Evolutionary conservation across 495 filamentous ascomycete genomes (phyloP).

Genomic region (Hypoxylon cercidicola): DNA sequence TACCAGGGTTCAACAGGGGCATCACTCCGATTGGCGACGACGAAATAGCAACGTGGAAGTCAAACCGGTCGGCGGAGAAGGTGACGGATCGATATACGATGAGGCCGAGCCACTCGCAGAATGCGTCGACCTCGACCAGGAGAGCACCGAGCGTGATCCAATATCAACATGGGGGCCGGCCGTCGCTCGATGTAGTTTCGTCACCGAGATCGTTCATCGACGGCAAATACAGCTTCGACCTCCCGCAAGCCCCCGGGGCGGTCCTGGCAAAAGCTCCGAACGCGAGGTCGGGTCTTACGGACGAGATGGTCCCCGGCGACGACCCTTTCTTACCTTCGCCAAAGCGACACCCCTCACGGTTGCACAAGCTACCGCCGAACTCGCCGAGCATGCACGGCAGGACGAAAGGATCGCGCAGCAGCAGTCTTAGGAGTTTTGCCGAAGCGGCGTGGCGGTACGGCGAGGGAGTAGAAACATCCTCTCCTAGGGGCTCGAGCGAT

Average conservation of each 20-base stretch:
- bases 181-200: slow-evolving; percentile 47
- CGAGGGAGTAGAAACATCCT: slow-evolving; percentile 22
- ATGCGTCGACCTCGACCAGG: slow-evolving; percentile 52
- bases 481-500: slow-evolving; percentile 29
- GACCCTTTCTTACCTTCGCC: slow-evolving; percentile 55
- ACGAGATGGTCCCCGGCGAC: slow-evolving; percentile 61
- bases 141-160: slow-evolving; percentile 59
- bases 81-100: slow-evolving; percentile 36
- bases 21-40: slow-evolving; percentile 63
- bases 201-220: slow-evolving; percentile 50
- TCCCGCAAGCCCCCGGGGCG: slow-evolving; percentile 53
- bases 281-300: slow-evolving; percentile 58
- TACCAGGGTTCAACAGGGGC: slow-evolving; percentile 53
- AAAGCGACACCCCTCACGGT: slow-evolving; percentile 53
- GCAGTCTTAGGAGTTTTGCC: slow-evolving; percentile 49
- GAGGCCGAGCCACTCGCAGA: slow-evolving; percentile 45
- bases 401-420: slow-evolving; percentile 54
- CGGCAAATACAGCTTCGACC: slow-evolving; percentile 52
- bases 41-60: slow-evolving; percentile 63
- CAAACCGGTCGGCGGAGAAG: slow-evolving; percentile 39
- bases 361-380: slow-evolving; percentile 54
- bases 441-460: slow-evolving; percentile 46
- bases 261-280: slow-evolving; percentile 60
- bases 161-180: slow-evolving; percentile 49
- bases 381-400: slow-evolving; percentile 46